Conservation (phyloP, 352 stramenopile species). For the Phytopythium delawarense region DNA sequence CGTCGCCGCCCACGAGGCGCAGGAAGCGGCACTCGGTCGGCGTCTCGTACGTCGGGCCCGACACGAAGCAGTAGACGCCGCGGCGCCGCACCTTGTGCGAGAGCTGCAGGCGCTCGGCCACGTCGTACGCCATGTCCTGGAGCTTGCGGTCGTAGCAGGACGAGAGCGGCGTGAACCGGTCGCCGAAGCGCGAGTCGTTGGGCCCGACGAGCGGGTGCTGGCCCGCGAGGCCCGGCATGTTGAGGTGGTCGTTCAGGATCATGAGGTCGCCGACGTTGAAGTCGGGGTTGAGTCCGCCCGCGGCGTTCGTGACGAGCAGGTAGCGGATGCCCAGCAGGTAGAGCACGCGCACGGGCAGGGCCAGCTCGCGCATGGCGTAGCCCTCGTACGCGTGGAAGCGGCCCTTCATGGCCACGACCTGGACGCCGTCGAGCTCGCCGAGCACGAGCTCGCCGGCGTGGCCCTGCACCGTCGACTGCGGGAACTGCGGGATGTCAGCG, state of each 20-base stretch:
- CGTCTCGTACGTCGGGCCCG: conserved; percentile 96
- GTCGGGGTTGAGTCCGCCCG: conserved; percentile 90
- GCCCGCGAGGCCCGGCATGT: conserved; percentile 90
- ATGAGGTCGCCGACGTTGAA: conserved; percentile 97
- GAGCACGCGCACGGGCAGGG: conserved; percentile 95
- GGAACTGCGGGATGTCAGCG: conserved; percentile 92
- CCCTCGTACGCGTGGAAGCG: conserved; percentile 98
- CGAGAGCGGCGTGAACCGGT: conserved; percentile 93
- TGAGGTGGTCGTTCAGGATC: conserved; percentile 96
- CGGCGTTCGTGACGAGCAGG: conserved; percentile 96
- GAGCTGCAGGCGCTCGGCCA: conserved; percentile 80
- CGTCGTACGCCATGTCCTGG: conserved; percentile 71
- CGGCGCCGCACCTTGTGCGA: conserved; percentile 77
- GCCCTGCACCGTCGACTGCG: conserved; percentile 90
- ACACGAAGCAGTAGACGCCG: conserved; percentile 96
- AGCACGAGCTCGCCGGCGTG: conserved; percentile 96
- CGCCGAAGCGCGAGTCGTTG: conserved; percentile 94
- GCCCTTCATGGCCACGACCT: conserved; percentile 91
- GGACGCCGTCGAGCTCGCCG: conserved; percentile 75
- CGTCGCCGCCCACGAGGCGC: conserved; percentile 88
- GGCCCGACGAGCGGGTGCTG: conserved; percentile 93
- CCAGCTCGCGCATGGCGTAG: conserved; percentile 92
- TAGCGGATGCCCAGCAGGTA: conserved; percentile 94
- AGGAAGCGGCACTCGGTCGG: conserved; percentile 93
- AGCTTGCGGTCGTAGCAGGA: conserved; percentile 93